Conservation (phyloP, 306 rosid species). For the Rosa persica region DNA sequence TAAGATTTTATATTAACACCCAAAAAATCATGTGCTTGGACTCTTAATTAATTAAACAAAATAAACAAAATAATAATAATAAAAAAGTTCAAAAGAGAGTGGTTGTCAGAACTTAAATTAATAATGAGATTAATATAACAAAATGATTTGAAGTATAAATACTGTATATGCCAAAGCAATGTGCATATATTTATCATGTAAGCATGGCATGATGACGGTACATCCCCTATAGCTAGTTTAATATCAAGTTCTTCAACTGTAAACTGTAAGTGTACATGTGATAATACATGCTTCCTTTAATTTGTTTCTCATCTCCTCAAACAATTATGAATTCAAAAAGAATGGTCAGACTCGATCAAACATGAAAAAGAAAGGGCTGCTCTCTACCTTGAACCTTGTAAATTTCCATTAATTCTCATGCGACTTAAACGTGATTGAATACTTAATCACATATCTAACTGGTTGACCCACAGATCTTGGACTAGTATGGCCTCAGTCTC, state of each 20-base stretch:
- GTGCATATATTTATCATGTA: neutral
- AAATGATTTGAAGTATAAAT: neutral
- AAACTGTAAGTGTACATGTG: neutral
- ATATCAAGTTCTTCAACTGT: too few species aligned
- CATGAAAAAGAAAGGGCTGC: neutral
- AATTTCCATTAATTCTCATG: neutral
- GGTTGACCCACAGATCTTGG: neutral
- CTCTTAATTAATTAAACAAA: neutral
- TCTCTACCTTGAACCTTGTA: neutral
- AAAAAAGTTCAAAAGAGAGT: neutral
- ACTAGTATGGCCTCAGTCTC: neutral
- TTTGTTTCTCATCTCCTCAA: neutral
- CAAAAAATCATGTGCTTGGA: neutral
- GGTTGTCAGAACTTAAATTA: conserved; percentile 3
- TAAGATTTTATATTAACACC: neutral
- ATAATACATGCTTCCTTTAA: neutral
- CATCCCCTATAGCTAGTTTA: neutral
- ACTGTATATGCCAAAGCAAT: neutral
- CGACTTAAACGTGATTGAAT: conserved; percentile 17
- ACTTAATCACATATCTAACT: neutral
- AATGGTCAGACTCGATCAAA: neutral
- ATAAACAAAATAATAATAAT: neutral
- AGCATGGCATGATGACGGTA: neutral
- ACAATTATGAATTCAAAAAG: neutral
- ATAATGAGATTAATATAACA: neutral